Conservation (phyloP, 2,329 filamentous ascomycete species). For the Pyrenophora teres region DNA sequence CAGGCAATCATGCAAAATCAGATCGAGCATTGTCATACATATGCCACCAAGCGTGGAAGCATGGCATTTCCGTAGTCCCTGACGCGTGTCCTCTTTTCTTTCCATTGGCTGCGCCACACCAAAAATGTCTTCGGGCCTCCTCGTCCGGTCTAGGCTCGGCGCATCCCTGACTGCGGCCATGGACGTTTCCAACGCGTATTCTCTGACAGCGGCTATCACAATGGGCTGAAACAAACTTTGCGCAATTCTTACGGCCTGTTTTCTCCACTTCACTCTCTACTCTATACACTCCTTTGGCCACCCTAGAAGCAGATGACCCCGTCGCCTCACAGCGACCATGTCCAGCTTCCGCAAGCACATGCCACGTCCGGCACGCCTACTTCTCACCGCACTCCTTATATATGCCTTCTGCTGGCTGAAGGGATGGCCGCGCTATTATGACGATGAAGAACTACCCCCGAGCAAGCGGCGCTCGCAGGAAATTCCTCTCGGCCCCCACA, state of each 20-base stretch:
- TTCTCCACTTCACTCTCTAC: not conserved
- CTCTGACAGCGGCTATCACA: constrained; percentile 1
- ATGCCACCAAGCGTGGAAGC: too few species aligned
- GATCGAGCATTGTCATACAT: too few species aligned
- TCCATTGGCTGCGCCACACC: constrained; percentile 8
- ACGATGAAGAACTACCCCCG: constrained; percentile 39
- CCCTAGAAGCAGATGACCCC: constrained; percentile 14
- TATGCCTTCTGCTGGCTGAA: constrained; percentile 42
- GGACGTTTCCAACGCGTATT: constrained; percentile 2
- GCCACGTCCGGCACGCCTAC: constrained; percentile 29
- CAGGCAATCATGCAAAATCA: too few species aligned
- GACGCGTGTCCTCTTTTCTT: constrained; percentile 13
- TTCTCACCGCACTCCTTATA: constrained; percentile 23
- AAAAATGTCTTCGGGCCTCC: constrained; percentile 7
- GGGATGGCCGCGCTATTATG: constrained; percentile 39
- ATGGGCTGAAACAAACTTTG: constrained; percentile 9
- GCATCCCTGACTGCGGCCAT: constrained; percentile 16
- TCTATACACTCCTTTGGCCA: not conserved
- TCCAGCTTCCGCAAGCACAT: constrained; percentile 26
- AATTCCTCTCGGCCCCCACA: constrained; percentile 22
- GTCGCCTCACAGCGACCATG: constrained; percentile 26
- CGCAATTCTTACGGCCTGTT: not conserved
- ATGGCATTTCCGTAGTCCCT: not conserved
- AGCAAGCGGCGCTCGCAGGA: constrained; percentile 22
- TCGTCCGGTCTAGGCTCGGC: constrained; percentile 11